Evolutionary conservation across 768 basidiomycete species (phyloP), one percentile per base, ranked within the genome.

Genomic region (Amyloporia xantha): DNA sequence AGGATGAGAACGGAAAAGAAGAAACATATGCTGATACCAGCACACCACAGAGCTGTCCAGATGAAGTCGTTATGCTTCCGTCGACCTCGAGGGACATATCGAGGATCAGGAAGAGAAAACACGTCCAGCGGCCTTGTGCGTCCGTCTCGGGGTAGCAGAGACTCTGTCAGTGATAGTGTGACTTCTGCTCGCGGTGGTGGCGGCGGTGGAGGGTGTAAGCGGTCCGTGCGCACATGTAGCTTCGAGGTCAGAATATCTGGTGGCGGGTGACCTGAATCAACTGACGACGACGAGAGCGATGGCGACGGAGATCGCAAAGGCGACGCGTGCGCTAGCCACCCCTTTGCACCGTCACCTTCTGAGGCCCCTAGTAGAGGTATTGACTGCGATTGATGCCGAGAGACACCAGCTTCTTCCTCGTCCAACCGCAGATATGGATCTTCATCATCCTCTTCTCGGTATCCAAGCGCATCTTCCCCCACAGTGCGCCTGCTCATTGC

Each of bases 401-500:
- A 69, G 28, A 60, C 39, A 5, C 59, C 55, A 45, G 61, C 72
- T 41, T 83, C 82, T 54, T 84, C 84, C 41, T 77, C 77, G 66
- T 89, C 86, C 45, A 89, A 69, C 35, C 81, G 77, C 49, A 90
- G 73, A 75, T 89, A 88, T 35, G 86, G 86, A 65, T 88, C 85
- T 39, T 84, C 81, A 55, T 80, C 81, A 51, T 45, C 49, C 44
- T 25, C 52, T 46, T 44, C 52, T 47, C n/a, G n/a, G 15, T 33
- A 33, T 15, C 9, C 30, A 15, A 7, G 49, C 42, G 48, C 49
- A n/a, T 26, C 45, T 38, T 58, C 59, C 55, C 62, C 63, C 51
- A 53, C 59, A 36, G 62, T 65, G 17, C 62, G 65, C 51, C 63
- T 58, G 44, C 63, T 61, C 59, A 60, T 56, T 46, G 70, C 59